Evolutionary conservation across 805 yeast species (phyloP), one percentile per base, ranked within the genome.

Genomic region (Barnettozyma sp.): DNA sequence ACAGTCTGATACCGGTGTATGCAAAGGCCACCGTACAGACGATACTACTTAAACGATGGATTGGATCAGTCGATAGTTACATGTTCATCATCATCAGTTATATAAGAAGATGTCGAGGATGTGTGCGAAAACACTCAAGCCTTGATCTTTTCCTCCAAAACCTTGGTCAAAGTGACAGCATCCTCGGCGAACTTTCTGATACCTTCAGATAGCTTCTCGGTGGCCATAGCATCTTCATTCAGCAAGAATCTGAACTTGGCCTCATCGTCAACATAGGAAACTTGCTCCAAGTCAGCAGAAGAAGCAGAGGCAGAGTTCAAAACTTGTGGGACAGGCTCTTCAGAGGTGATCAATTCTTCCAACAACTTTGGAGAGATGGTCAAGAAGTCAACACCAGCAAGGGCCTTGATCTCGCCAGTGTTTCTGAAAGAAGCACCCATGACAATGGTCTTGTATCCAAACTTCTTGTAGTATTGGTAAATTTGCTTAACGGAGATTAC

Each of bases 341-440:
- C 58, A 30, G 95, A 82, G 75, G 78, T 79, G 63, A 76, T 62
- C 59, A 90, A 76, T 67, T 84, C 82, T 67, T 90, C 96, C 63
- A 92, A 78, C 56, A 92, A 73, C 59, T 73, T 75, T 62, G 97
- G 97, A 54, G 97, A 73, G 56, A 92, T 87, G 60, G 99, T 92
- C 68, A 92, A 73, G 77, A 70, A 87, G 65, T 92, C 99, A 59
- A 85, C 80, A 65, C 99, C 99, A 41, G 98, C 97, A 55, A 92
- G 73, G 54, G 94, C 95, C 66, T 80, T 82, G 68, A 92, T 85
- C 71, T 90, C 98, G 52, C 87, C 95, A 45, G 70, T 65, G 74
- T 88, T 92, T 79, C 99, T 90, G 87, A 92, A 90, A 42, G 97
- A 90, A 42, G 99, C 99, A 68, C 98, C 99, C 99, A 92, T 92